Evolutionary conservation across 768 basidiomycete genomes (phyloP).

Genomic region (Rhizopogon salebrosus): DNA sequence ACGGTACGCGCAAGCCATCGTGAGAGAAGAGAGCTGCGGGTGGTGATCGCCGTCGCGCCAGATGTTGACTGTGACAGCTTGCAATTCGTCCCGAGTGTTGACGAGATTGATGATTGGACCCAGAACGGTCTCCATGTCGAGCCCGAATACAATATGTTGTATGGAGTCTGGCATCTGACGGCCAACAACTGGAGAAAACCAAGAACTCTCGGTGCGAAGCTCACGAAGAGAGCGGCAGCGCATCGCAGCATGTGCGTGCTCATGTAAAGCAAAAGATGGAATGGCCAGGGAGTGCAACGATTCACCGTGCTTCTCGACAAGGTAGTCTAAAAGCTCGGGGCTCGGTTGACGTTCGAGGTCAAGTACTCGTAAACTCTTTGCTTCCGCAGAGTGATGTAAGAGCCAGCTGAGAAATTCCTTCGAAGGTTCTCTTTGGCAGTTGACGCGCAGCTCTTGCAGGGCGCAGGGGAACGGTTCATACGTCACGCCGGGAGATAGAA

Average conservation of each 20-base stretch:
- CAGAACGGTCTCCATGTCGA: constrained; percentile 51
- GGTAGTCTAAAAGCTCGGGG: constrained; percentile 46
- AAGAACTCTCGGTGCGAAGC: constrained; percentile 52
- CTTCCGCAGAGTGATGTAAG: constrained; percentile 47
- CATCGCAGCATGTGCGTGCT: constrained; percentile 40
- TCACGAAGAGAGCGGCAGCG: constrained; percentile 47
- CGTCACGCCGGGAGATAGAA: constrained; percentile 34
- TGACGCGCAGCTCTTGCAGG: constrained; percentile 52
- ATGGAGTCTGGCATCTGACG: constrained; percentile 44
- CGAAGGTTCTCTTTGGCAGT: constrained; percentile 60
- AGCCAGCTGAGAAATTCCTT: constrained; percentile 67
- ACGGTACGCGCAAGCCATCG: constrained; percentile 58
- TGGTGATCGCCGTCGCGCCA: constrained; percentile 49
- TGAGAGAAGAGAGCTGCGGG: constrained; percentile 46
- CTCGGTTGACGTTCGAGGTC: constrained; percentile 61
- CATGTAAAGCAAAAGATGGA: constrained; percentile 47
- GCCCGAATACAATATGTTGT: constrained; percentile 54
- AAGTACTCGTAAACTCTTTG: constrained; percentile 41
- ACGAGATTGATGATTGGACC: constrained; percentile 52
- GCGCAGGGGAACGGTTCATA: constrained; percentile 40
- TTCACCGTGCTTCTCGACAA: constrained; percentile 44
- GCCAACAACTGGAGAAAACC: constrained; percentile 39
- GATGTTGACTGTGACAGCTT: constrained; percentile 47
- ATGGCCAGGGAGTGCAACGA: constrained; percentile 51
- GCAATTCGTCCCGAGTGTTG: constrained; percentile 38